Percentiles rank a stretch among this genome's conserved stretches.
phyloP scores from a whole-genome alignment of 129 eudicot species.

The Arctium lappa region DNA sequence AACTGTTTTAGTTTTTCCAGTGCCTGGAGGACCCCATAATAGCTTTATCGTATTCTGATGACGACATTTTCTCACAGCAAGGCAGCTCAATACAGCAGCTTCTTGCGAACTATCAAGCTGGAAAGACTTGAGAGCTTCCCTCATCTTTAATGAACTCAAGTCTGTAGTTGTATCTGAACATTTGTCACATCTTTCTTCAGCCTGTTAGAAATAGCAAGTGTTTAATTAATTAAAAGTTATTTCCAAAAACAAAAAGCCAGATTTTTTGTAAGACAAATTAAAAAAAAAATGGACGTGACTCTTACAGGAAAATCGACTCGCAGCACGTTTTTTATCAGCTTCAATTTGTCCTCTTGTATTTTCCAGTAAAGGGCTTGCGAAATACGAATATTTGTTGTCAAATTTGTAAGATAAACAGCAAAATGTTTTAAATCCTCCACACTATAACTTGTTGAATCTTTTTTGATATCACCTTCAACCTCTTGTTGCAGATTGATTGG shows the following conservation, averaged over 20 bases:
- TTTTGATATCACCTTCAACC: not conserved
- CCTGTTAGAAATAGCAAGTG: constrained; percentile 20
- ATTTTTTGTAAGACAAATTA: not conserved
- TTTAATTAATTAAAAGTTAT: no score
- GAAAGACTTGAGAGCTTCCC: not conserved
- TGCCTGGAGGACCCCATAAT: constrained; percentile 87
- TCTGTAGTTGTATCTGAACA: not conserved
- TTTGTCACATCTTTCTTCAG: constrained; percentile 24
- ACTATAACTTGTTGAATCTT: not conserved
- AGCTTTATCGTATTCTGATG: constrained; percentile 39
- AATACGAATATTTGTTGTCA: constrained; percentile 59
- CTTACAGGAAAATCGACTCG: constrained; percentile 43
- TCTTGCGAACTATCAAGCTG: constrained; percentile 51
- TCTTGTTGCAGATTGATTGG: constrained; percentile 4
- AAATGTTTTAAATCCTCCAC: not conserved
- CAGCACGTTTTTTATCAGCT: constrained; percentile 36
- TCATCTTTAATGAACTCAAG: not conserved
- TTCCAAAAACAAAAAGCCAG: not conserved
- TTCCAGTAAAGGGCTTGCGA: constrained; percentile 53
- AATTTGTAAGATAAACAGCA: constrained; percentile 48
- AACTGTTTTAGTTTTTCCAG: constrained; percentile 65
- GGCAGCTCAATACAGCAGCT: constrained; percentile 44
- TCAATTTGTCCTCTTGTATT: constrained; percentile 24
- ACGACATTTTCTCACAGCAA: constrained; percentile 31
- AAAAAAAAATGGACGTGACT: not conserved